Evolutionary conservation across 345 rosid species (phyloP).

Genomic region (Eucalyptus fibrosa): DNA sequence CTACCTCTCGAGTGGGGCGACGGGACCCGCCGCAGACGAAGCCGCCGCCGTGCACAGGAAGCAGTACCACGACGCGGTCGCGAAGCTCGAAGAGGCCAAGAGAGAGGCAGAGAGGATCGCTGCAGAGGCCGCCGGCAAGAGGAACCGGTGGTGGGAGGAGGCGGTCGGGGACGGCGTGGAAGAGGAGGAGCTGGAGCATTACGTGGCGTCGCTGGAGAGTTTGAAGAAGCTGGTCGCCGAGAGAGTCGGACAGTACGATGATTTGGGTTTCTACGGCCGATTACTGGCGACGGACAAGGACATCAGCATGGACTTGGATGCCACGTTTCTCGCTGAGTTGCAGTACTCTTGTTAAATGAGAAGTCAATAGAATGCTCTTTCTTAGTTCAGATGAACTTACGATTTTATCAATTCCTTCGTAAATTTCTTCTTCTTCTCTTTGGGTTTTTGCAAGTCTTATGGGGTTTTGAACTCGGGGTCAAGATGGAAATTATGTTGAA

Average conservation of each 20-base stretch:
- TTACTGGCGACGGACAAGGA: background rate
- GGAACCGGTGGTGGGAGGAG: background rate
- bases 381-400: background rate
- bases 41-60: background rate
- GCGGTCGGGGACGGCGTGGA: background rate
- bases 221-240: background rate
- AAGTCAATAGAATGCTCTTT: background rate
- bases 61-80: background rate
- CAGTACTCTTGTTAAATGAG: background rate
- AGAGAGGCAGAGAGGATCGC: background rate
- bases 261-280: background rate
- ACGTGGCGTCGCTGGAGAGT: background rate
- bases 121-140: background rate
- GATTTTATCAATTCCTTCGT: background rate
- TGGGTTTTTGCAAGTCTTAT: background rate
- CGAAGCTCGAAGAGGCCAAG: background rate
- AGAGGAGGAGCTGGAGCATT: background rate
- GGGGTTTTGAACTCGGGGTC: background rate
- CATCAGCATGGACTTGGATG: background rate
- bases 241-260: background rate
- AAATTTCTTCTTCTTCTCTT: background rate
- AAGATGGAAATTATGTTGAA: background rate
- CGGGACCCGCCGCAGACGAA: background rate
- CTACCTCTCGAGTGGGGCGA: background rate
- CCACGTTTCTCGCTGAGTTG: background rate